Conservation (phyloP, 768 basidiomycete species). For the Hypholoma sublateritium region DNA sequence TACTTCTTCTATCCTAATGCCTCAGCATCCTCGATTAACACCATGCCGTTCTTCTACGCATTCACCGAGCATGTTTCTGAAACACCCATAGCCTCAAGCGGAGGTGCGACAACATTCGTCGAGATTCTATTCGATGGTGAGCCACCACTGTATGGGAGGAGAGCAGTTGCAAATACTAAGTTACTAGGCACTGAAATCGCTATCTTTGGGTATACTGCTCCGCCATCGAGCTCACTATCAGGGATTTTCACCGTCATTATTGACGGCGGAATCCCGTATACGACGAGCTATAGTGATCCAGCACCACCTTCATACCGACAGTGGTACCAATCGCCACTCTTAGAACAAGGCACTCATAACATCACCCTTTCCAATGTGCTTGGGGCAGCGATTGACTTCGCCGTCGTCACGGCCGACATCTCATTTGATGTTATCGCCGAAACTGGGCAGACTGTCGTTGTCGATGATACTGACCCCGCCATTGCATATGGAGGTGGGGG, state of each 20-base stretch:
- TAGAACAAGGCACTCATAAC: not conserved
- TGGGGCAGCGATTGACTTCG: not conserved
- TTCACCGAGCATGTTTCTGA: no score
- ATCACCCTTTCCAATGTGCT: not conserved
- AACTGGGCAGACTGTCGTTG: not conserved
- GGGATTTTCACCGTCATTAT: not conserved
- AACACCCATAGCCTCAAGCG: no score
- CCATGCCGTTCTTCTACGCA: no score
- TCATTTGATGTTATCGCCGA: not conserved
- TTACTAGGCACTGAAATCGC: no score
- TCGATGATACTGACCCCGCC: not conserved
- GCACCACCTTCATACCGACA: not conserved
- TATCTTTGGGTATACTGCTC: no score
- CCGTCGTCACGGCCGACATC: not conserved
- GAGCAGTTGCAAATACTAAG: no score
- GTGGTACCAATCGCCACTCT: not conserved
- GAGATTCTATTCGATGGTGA: no score
- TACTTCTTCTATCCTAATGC: no score
- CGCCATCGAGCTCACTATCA: no score
- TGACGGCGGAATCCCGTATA: not conserved
- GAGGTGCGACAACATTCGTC: no score
- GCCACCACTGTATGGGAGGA: no score
- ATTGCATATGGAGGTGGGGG: not conserved
- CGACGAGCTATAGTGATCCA: not conserved
- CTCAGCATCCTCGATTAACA: no score